Base-by-base conservation (phyloP, 2,329 filamentous ascomycete genomes). In the Massarina eburnea region DNA sequence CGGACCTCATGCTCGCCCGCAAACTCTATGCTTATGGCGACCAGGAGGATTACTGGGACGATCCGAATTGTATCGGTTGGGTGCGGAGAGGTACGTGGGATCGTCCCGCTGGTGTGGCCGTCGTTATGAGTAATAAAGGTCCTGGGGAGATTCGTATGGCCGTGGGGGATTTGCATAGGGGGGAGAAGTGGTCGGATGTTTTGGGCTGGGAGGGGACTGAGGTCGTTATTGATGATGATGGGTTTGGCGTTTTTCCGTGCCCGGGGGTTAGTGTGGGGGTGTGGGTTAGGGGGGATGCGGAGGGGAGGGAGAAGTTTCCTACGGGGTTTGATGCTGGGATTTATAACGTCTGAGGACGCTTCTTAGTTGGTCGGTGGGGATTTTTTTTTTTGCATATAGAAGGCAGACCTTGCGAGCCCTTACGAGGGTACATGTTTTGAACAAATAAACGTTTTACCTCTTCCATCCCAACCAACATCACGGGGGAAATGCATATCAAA, bases 1-100 rank as follows among this genome's bases (percentile, higher is more conserved):
- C 83, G 1, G 75, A 78, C 14, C 73, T 89, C 18, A 76, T 82
- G 29, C 75, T 84, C 8, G 82, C 82, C 1, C 76, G 85, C 8
- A 83, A 82, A 56, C 70, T 85, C 6, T 88, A 84, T 59, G 83
- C 84, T 0, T 86, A 88, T 52, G 85, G 85, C 7, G 69, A 75
- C 19, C 84, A 88, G 60, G 70, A 76, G 33, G 79, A 88, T 54
- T 88, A 86, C 59, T 83, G 83, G 52, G 79, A 85, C 56, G 69
- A 75, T 8, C 68, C 76, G 10, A 79, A 80, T 42, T 85, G 82
- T 62, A 76, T 88, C 43, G 84, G 83, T 41, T 84, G 79, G 72
- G 79, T 81, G 30, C 72, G 80, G 1, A 58, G 68, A 19, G 82
- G 81, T 1, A 80, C 74, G 60, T 57, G 73, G 75, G 48, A 74